These are phyloP conservation scores for Stereocaulon alpinum DNA, from an alignment of 495 filamentous ascomycete genomes.

Conservation along the genomic window DNA sequence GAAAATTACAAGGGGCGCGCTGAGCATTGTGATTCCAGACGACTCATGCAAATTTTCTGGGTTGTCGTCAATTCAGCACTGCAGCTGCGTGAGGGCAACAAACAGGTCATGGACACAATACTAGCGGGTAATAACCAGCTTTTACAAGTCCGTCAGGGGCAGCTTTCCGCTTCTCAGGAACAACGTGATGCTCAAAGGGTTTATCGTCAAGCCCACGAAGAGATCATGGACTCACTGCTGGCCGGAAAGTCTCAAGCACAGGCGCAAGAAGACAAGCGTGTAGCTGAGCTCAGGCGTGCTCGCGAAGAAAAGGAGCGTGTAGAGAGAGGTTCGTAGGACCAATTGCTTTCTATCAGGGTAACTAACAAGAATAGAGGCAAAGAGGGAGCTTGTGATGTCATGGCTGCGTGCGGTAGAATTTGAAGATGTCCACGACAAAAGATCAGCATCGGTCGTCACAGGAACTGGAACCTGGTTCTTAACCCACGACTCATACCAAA, in stretches of 20 bases:
- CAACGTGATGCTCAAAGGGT: neutral
- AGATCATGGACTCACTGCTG: neutral
- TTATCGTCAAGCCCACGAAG: neutral
- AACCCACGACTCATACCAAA: neutral
- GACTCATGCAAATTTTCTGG: neutral
- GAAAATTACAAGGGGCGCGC: neutral
- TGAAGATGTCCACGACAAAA: neutral
- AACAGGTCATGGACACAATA: neutral
- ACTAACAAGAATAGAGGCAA: neutral
- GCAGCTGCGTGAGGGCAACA: neutral
- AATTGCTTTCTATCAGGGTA: no score
- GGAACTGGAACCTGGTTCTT: neutral
- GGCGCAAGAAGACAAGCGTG: neutral
- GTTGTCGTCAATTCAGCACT: neutral
- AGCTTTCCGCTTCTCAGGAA: neutral
- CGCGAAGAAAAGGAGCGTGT: neutral
- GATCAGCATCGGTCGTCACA: neutral
- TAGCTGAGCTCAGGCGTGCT: neutral
- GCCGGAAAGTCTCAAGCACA: neutral
- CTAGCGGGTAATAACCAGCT: neutral
- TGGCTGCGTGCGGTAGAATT: neutral
- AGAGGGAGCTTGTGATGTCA: neutral
- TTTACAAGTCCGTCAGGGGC: neutral
- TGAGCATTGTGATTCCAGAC: conserved; percentile 1
- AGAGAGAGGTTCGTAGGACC: neutral